Evolutionary conservation across 2,329 filamentous ascomycete genomes (phyloP), one percentile per base, ranked within the genome.

Genomic region (Biscogniauxia mediterranea): DNA sequence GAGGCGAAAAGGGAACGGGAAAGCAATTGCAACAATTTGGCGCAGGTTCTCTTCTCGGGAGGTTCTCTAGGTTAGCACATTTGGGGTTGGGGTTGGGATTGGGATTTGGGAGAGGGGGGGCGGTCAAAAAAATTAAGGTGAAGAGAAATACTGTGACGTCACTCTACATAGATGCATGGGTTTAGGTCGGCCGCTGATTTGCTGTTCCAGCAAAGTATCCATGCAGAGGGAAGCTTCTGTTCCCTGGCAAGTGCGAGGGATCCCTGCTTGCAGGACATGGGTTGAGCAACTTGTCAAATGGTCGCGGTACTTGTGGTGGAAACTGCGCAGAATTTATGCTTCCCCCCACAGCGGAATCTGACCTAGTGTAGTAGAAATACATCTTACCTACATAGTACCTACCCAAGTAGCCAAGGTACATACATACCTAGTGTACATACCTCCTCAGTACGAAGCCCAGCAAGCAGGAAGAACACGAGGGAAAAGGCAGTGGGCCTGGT

Each of bases 111-210:
- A 13, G 28, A 54, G 52, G 52, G 59, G 55, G 56, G 46, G 54
- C 32, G 25, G n/a, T 55, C 26, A 46, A 42, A 38, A 52, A 11
- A 55, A 42, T 19, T 26, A 58, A 15, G 55, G 28, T 55, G 52
- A 19, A 55, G 23, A 55, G 11, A 32, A 46, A 50, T 49, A 28
- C 13, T 55, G 54, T 62, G 61, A 62, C 57, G 61, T 62, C 61
- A 62, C 53, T 15, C 8, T 1, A 50, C 54, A 17, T 25, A 13
- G 46, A 28, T 46, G 6, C 19, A 46, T 23, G n/a, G 6, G n/a
- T 28, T 32, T 42, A 21, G 26, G 25, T 20, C 28, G 23, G 42
- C 26, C 28, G 56, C 57, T 62, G 54, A 59, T 60, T 62, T 54
- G 55, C 57, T 46, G 55, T 26, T 11, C 25, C 49, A n/a, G 42